Base-by-base conservation (phyloP, 2,329 filamentous ascomycete genomes). In the Alternaria solani region DNA sequence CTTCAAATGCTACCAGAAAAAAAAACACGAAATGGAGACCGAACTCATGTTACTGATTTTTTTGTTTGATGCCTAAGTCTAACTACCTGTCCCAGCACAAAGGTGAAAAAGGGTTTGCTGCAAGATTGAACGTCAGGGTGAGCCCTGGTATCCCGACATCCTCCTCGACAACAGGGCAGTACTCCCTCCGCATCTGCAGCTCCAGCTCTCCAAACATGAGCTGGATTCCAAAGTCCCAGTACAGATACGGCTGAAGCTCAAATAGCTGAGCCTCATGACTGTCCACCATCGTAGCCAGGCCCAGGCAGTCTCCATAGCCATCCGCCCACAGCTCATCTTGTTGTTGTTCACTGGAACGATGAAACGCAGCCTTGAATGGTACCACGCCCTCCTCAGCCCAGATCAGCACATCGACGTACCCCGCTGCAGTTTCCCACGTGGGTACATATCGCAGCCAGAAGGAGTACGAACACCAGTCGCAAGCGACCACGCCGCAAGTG, bases 121-220 rank as follows among this genome's bases (percentile, higher is more conserved):
- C 34, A 20, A 36, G 34, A n/a, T 51, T 20, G n/a, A 51, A 51
- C 3, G 47, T 51, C 32, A 51, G 9, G 12, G 32, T 51, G 12
- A 51, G 23, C 20, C 47, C 47, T n/a, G 32, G 14, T 11, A 51
- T 20, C 26, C 32, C 47, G 14, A 51, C 47, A 39, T 51, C 32
- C 32, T 51, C 47, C 9, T 36, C 47, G 3, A 16, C 26, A 25
- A 51, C 32, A 25, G 47, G 20, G n/a, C 47, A 51, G 34, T n/a
- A 36, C 0, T 25, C 14, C 47, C 25, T 51, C 47, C 1, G 14
- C 32, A 51, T 51, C 32, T 39, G 12, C 30, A 38, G 5, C 32
- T 51, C 47, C 47, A 51, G 34, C 32, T 18, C 47, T 51, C 26
- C 47, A 16, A 38, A 51, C 32, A 51, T 36, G 14, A n/a, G 23